Base-by-base conservation (phyloP, 257 asterid genomes). In the Coffea eugenioides region DNA sequence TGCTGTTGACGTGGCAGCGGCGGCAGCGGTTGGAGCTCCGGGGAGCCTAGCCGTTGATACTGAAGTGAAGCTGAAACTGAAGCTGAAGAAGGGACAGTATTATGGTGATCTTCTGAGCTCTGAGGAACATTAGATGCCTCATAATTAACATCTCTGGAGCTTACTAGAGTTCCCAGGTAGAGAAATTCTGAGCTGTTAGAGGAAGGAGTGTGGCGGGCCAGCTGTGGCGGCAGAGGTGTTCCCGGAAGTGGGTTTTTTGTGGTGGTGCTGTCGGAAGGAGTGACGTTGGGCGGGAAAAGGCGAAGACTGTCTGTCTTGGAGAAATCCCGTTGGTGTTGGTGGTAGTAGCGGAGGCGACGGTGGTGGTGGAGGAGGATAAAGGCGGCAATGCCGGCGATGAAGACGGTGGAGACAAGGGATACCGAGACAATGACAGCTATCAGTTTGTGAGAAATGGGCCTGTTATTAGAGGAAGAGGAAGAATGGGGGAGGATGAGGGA, bases 1-100 rank as follows among this genome's bases (percentile, higher is more conserved):
- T 85, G 88, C 72, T 90, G 57, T 13, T 52, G 93, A 4, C 97
- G 97, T 0, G 99, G 97, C 46, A 93, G 72, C 5, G 99, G 98
- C 4, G 99, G 99, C 34, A 95, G 90, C 1, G 99, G 98, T 48
- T 65, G 94, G 80, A 95, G 97, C 84, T 95, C 99, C 80, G 99
- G 99, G 25, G 99, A 95, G 57, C 91, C 95, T 12, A 90, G 86
- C 48, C 87, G 71, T 14, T 85, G 93, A 75, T 82, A 86, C 82
- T 79, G 76, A 34, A 57, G 20, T 2, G 85, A n/a, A 18, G 73
- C 61, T 1, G 83, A 31, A 52, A 82, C 75, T 48, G 76, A 48
- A 46, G 57, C 41, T 27, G 43, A 80, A 13, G 75, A 20, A 15
- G 80, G 20, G 21, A 82, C 77, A 81, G 87, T 79, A 74, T 81